phyloP scores from a whole-genome alignment of 2,329 filamentous ascomycete genomes.

The Alternaria sp. region DNA sequence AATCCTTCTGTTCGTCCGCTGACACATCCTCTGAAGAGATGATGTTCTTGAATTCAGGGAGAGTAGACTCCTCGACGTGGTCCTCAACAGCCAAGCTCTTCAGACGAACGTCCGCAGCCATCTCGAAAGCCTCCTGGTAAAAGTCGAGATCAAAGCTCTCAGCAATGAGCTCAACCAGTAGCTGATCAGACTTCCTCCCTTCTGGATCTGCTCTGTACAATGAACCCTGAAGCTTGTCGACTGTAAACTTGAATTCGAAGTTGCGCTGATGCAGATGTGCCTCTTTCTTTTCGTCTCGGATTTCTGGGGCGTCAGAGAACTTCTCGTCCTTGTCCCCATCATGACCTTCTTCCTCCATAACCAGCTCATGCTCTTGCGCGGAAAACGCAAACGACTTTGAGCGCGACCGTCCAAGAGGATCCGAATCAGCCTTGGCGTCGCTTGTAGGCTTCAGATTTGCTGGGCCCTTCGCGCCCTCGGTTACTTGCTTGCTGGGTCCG shows the following conservation, averaged over 20 bases:
- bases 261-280: conserved; percentile 82
- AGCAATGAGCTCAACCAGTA: conserved; percentile 90
- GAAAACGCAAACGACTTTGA: conserved; percentile 80
- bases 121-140: conserved; percentile 88
- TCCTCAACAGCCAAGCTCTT: conserved; percentile 91
- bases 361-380: conserved; percentile 76
- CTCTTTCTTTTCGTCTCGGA: conserved; percentile 56
- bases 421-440: conserved; percentile 39
- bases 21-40: conserved; percentile 85
- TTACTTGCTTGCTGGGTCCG: conserved; percentile 47
- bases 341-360: conserved; percentile 77
- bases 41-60: conserved; percentile 94
- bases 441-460: conserved; percentile 50
- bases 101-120: conserved; percentile 90
- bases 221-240: conserved; percentile 92
- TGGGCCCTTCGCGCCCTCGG: conserved; percentile 45
- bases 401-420: conserved; percentile 61
- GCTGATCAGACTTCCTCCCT: conserved; percentile 75
- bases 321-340: conserved; percentile 70
- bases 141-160: conserved; percentile 89
- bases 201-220: conserved; percentile 87
- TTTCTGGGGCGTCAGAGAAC: conserved; percentile 73
- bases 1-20: conserved; percentile 75
- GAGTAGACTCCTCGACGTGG: conserved; percentile 85
- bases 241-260: conserved; percentile 96